Evolutionary conservation across 257 asterid species (phyloP), one percentile per base, ranked within the genome.

Genomic region (Solanum sitiens): DNA sequence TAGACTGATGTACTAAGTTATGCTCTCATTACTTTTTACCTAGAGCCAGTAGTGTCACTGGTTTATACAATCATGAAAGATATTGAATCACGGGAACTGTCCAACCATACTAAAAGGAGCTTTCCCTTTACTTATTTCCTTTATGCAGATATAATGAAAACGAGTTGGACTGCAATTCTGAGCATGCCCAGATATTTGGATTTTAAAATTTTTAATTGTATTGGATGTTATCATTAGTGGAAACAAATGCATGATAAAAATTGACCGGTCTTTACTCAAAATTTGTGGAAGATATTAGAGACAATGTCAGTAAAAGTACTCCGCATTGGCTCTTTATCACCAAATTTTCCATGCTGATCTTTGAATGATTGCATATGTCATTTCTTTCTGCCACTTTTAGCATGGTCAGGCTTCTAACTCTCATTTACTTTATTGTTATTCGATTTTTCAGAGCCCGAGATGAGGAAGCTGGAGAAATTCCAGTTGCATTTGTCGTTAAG

Each of bases 381-480:
- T 50, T 82, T 50, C 35, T 82, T 50, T 82, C 4, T 82, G 20
- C 86, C 20, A 50, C 86, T 82, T n/a, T 50, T 30, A 82, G 70
- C 70, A 32, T 11, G 86, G 21, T 18, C 86, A 7, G 44, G 85
- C 53, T 7, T 37, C 45, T 18, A 37, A 11, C 39, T 21, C 32
- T 82, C 70, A 82, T 50, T 70, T 32, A 30, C 27, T 82, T 82
- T 82, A 11, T 50, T 50, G 7, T 82, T 50, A 3, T 50, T 82
- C 7, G 15, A 83, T 59, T 32, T 33, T 80, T 87, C 89, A 96
- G 98, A n/a, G 93, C 83, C 33, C 88, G 87, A 47, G 94, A 96
- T 40, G 95, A 94, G 87, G 98, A 94, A 87, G 96, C 94, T 11
- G 99, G 98, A 45, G 99, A 96, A 90, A 94, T 96, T 86, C 98